Evolutionary conservation across 2,329 filamentous ascomycete species (phyloP).

Genomic region (Beauveria brongniartii): DNA sequence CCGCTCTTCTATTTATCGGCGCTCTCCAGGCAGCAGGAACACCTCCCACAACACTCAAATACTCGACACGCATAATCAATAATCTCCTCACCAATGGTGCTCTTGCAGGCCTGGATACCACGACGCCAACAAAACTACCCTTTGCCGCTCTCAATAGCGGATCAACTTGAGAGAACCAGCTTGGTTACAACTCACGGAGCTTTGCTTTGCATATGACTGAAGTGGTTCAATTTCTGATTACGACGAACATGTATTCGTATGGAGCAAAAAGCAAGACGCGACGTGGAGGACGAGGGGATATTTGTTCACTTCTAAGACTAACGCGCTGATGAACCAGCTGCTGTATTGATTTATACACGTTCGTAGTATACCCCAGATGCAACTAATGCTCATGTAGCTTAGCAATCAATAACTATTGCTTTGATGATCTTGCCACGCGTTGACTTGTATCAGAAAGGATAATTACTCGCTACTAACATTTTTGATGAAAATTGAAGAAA

Average conservation of each 20-base stretch:
- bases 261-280: not conserved
- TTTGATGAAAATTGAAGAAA: not conserved
- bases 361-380: constrained; percentile 11
- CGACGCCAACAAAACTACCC: not conserved
- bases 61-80: not conserved
- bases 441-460: not conserved
- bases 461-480: too few species aligned
- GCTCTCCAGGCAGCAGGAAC: constrained; percentile 1
- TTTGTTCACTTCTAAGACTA: constrained; percentile 11
- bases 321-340: constrained; percentile 10
- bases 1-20: constrained; percentile 11
- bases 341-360: constrained; percentile 12
- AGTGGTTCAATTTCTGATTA: constrained; percentile 7
- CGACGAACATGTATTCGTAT: constrained; percentile 3
- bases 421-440: not conserved
- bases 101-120: not conserved
- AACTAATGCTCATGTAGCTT: constrained; percentile 10
- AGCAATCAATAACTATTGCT: constrained; percentile 6
- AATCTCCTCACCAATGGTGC: not conserved
- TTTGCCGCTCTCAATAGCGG: not conserved
- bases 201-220: constrained; percentile 11
- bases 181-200: constrained; percentile 5
- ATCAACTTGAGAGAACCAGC: not conserved
- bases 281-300: not conserved
- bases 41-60: not conserved